A percentile compares a stretch with the other conserved stretches of the same genome.
Conservation (phyloP, 441 rosid genomes). For the Erodium texanum region DNA sequence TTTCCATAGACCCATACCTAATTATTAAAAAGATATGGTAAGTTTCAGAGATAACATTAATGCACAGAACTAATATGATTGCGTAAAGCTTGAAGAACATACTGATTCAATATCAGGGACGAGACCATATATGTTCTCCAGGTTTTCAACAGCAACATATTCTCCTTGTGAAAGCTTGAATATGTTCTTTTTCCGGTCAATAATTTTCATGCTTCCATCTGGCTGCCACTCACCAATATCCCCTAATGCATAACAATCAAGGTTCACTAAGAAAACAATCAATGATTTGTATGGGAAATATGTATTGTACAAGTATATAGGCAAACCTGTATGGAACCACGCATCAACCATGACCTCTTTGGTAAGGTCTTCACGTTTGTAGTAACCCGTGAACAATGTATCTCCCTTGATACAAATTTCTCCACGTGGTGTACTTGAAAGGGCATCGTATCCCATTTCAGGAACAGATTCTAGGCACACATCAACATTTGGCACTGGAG, state of each 20-base stretch:
- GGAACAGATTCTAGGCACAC: conserved; percentile 82
- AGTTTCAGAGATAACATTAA: not conserved
- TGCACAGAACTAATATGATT: not conserved
- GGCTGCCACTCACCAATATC: conserved; percentile 97
- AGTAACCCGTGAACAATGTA: conserved; percentile 67
- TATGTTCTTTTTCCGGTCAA: conserved; percentile 88
- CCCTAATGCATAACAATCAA: conserved; percentile 37
- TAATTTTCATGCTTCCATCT: conserved; percentile 86
- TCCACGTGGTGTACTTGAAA: conserved; percentile 43
- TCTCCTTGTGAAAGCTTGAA: conserved; percentile 99
- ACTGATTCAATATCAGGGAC: conserved; percentile 63
- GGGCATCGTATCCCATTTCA: conserved; percentile 88
- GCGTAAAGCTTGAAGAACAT: conserved; percentile 11
- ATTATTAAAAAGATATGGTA: conserved; percentile 10
- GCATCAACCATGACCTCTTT: conserved; percentile 78
- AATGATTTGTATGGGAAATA: not conserved
- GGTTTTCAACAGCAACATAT: conserved; percentile 85
- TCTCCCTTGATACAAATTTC: conserved; percentile 82
- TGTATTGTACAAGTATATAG: not conserved
- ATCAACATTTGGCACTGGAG: conserved; percentile 92
- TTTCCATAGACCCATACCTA: conserved; percentile 95
- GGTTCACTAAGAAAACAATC: conserved; percentile 9
- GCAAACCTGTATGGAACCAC: conserved; percentile 89
- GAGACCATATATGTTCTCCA: conserved; percentile 68
- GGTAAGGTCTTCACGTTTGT: conserved; percentile 89